These are phyloP conservation scores for Quambalaria eucalypti DNA, from an alignment of 1,284 basidiomycete species.

Conservation along the genomic window DNA sequence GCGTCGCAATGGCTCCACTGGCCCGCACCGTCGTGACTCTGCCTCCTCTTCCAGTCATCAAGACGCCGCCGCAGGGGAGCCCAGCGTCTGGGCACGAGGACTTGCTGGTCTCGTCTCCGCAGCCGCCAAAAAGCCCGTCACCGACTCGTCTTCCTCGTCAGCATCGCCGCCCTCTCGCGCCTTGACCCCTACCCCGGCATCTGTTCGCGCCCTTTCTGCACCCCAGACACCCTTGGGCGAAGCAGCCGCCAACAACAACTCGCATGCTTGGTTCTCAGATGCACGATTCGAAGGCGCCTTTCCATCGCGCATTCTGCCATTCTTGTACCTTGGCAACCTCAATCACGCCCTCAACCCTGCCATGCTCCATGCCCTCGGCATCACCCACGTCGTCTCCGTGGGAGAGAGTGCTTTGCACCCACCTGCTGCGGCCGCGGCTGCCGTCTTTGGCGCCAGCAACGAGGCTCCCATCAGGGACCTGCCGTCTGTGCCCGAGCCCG, in stretches of 20 bases:
- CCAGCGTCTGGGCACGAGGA: conserved; percentile 13
- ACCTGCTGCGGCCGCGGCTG: conserved; percentile 4
- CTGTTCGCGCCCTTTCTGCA: not conserved
- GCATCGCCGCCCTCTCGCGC: not conserved
- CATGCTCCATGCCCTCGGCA: conserved; percentile 90
- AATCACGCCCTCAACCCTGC: conserved; percentile 88
- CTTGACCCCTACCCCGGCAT: conserved; percentile 4
- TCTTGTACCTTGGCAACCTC: conserved; percentile 84
- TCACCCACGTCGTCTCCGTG: conserved; percentile 93
- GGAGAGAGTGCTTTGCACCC: conserved; percentile 73
- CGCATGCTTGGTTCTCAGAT: conserved; percentile 73
- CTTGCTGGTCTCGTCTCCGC: conserved; percentile 6
- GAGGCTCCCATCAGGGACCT: not conserved
- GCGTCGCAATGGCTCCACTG: not conserved
- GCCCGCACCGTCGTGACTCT: not conserved
- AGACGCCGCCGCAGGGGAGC: not conserved
- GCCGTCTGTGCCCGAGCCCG: conserved; percentile 26
- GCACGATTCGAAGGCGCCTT: conserved; percentile 87
- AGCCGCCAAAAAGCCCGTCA: not conserved
- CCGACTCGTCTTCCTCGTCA: not conserved
- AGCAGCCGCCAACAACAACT: not conserved
- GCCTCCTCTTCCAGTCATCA: not conserved
- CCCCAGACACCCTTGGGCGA: conserved; percentile 1
- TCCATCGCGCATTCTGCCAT: conserved; percentile 83
- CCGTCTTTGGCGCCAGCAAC: not conserved